phyloP scores from a whole-genome alignment of 805 yeast genomes.

The Barnettozyma pratensis region DNA sequence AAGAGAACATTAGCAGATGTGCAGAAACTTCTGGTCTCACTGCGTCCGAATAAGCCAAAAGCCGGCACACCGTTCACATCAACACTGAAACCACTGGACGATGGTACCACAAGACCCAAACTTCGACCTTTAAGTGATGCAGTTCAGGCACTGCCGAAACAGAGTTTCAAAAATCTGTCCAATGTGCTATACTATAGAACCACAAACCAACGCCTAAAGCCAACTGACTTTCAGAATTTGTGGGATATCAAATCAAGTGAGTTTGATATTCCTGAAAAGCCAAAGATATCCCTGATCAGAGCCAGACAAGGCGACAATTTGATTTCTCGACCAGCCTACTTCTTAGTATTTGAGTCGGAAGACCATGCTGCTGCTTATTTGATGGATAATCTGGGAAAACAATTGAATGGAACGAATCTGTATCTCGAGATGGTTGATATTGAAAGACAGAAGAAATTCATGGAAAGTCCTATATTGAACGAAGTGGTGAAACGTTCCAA shows the following conservation, averaged over 20 bases:
- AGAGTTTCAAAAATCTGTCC: conserved; percentile 11
- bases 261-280: conserved; percentile 25
- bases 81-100: no score
- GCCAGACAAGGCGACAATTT: conserved; percentile 44
- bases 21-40: neutral
- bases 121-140: no score
- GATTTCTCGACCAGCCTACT: conserved; percentile 43
- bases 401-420: conserved; percentile 46
- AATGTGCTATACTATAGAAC: conserved; percentile 36
- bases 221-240: conserved; percentile 35
- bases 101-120: no score
- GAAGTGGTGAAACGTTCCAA: neutral
- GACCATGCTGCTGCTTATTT: conserved; percentile 48
- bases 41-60: neutral
- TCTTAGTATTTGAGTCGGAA: conserved; percentile 42
- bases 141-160: neutral
- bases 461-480: conserved; percentile 1
- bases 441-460: conserved; percentile 1
- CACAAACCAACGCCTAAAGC: conserved; percentile 32
- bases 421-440: conserved; percentile 40
- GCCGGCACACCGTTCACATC: no score
- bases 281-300: conserved; percentile 38
- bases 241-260: conserved; percentile 26
- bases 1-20: neutral
- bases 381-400: conserved; percentile 43